phyloP scores from a whole-genome alignment of 2,329 filamentous ascomycete species.

The Xylariaceae sp. region DNA sequence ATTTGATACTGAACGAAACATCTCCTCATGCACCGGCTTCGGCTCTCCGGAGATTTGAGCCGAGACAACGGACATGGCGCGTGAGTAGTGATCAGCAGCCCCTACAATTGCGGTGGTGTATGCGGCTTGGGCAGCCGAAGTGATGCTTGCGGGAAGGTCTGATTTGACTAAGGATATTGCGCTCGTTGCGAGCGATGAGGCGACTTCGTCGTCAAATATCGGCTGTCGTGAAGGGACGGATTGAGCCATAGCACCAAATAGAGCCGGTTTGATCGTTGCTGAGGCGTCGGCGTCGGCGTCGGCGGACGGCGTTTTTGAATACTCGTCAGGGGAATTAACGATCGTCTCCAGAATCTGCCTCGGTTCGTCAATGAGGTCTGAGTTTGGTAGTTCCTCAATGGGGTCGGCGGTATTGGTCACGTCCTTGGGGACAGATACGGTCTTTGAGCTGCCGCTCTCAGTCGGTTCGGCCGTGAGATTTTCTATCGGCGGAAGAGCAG shows the following conservation, averaged over 20 bases:
- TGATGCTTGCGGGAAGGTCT: conserved; percentile 42
- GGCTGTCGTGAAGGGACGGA: conserved; percentile 50
- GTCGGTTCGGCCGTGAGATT: conserved; percentile 28
- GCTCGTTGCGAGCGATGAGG: conserved; percentile 43
- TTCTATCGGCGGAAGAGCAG: conserved; percentile 27
- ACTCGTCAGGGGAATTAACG: conserved; percentile 31
- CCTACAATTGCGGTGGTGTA: conserved; percentile 67
- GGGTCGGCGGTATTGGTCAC: conserved; percentile 37
- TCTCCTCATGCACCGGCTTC: conserved; percentile 69
- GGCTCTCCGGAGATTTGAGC: conserved; percentile 69
- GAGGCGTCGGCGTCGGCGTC: conserved; percentile 23
- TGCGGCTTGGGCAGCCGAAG: conserved; percentile 53
- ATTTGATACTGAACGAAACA: conserved; percentile 68
- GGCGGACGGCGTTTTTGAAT: conserved; percentile 23
- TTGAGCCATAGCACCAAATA: conserved; percentile 56
- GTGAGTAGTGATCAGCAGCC: conserved; percentile 69
- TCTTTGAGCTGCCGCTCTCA: conserved; percentile 28
- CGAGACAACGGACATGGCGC: conserved; percentile 69
- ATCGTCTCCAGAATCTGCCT: conserved; percentile 42
- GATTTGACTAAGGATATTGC: conserved; percentile 39
- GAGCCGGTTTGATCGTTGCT: conserved; percentile 47
- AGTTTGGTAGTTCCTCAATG: conserved; percentile 26
- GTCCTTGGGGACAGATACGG: conserved; percentile 32
- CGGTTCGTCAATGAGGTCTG: conserved; percentile 27
- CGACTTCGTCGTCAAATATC: conserved; percentile 53